phyloP scores from a whole-genome alignment of 805 yeast genomes.

The Metschnikowia kunwiensis region DNA sequence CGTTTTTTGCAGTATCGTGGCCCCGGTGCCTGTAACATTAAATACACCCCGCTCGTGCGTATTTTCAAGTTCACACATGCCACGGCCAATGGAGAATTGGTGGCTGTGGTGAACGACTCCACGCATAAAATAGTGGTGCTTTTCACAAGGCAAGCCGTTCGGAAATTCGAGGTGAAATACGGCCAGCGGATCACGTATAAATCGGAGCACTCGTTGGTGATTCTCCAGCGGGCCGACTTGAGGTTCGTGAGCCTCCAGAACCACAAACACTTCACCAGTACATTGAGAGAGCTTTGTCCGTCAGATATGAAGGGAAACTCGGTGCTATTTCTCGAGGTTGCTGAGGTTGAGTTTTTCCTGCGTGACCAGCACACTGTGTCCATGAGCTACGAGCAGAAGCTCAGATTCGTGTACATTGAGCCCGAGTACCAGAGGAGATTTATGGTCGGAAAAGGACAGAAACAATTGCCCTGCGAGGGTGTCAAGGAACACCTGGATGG shows the following conservation, averaged over 20 bases:
- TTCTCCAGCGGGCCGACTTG: constrained; percentile 28
- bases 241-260: constrained; percentile 18
- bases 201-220: constrained; percentile 26
- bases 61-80: constrained; percentile 25
- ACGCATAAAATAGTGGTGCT: constrained; percentile 29
- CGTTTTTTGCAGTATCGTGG: constrained; percentile 15
- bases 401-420: constrained; percentile 26
- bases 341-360: constrained; percentile 30
- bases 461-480: no score
- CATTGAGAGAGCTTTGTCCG: neutral
- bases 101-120: constrained; percentile 33
- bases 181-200: constrained; percentile 34
- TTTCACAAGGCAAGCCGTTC: constrained; percentile 28
- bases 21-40: constrained; percentile 9
- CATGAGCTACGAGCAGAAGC: constrained; percentile 18
- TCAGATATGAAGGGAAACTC: constrained; percentile 8
- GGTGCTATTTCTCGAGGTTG: constrained; percentile 27
- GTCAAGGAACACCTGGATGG: no score
- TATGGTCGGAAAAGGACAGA: neutral
- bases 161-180: constrained; percentile 29
- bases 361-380: constrained; percentile 29
- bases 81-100: constrained; percentile 24
- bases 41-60: constrained; percentile 27
- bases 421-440: constrained; percentile 11
- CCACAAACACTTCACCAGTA: constrained; percentile 1